Base-by-base conservation (phyloP, 345 rosid genomes). In the Populus ilicifolia region DNA sequence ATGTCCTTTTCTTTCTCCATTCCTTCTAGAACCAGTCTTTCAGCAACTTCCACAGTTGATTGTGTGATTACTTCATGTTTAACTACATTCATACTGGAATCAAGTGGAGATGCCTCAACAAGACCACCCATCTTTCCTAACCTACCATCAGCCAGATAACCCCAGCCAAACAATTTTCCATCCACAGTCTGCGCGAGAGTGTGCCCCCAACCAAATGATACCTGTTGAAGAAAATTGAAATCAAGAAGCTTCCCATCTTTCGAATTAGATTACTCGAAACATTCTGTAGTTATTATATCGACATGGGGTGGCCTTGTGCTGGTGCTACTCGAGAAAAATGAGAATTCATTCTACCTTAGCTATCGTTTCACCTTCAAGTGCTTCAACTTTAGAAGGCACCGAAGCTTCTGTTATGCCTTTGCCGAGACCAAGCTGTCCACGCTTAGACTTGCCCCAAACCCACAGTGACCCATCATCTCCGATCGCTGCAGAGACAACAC, bases 341-440 rank as follows among this genome's bases (percentile, higher is more conserved):
- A 63, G 29, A 23, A 23, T 29, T 67, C 80, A 1, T 13, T 67
- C 80, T 80, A 96, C 98, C 99, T 93, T 91, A 73, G 85, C 82
- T 38, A 93, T 82, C 67, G 88, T 91, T 73, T 90, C 90, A 70
- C 89, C 84, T 29, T 88, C 81, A 77, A 96, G 90, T 41, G 86
- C 75, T 78, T 89, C 85, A 36, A 93, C 91, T 78, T 80, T 88
- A 54, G 92, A 85, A 77, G 98, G 98, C 44, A 80, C 65, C 5
- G 71, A 20, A 56, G 94, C 86, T 84, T 90, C 93, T 5, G 78
- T 81, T 71, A 80, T 78, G 80, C 83, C 89, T 73, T 86, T 83
- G 61, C 98, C 98, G 48, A 96, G 92, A 82, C 99, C 99, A 75
- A 96, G 98, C 84, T 93, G 98, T 38, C 99, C 99, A 21, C 97